These are phyloP conservation scores for Leccinum variicolor DNA, from an alignment of 768 basidiomycete species.

Conservation along the genomic window DNA sequence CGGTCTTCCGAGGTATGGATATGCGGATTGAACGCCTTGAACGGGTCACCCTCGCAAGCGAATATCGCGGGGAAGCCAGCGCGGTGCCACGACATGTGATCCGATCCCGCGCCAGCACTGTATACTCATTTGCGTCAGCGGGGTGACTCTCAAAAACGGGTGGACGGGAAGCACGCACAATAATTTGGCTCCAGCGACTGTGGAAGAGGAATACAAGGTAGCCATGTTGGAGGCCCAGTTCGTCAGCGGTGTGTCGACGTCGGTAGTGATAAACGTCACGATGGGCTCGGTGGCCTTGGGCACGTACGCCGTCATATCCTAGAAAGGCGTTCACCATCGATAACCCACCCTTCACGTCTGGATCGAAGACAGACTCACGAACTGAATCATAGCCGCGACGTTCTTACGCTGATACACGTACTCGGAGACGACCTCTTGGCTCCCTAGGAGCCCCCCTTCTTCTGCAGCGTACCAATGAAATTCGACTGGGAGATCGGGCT, in stretches of 20 bases:
- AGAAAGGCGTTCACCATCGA: background rate
- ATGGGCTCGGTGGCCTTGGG: conserved; percentile 4
- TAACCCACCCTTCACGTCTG: background rate
- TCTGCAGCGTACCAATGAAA: conserved; percentile 88
- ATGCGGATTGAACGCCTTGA: conserved; percentile 39
- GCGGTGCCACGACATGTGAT: conserved; percentile 47
- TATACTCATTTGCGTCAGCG: background rate
- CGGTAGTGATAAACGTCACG: conserved; percentile 31
- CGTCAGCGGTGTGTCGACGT: conserved; percentile 46
- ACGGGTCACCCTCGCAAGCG: conserved; percentile 43
- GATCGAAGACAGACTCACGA: conserved; percentile 33
- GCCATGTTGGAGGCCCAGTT: conserved; percentile 32
- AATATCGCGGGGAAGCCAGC: conserved; percentile 39
- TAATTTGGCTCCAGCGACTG: conserved; percentile 18
- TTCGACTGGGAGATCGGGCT: conserved; percentile 61
- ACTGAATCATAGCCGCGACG: conserved; percentile 49
- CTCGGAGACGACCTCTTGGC: conserved; percentile 49
- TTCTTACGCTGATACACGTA: conserved; percentile 44
- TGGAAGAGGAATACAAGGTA: conserved; percentile 28
- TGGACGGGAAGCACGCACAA: conserved; percentile 25
- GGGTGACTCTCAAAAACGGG: background rate
- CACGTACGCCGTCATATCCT: conserved; percentile 38
- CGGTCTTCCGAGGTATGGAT: conserved; percentile 34
- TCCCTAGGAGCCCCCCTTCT: conserved; percentile 31
- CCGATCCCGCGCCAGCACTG: conserved; percentile 11